Conservation (phyloP, 2,329 filamentous ascomycete genomes). For the Zymoseptoria ardabiliae region DNA sequence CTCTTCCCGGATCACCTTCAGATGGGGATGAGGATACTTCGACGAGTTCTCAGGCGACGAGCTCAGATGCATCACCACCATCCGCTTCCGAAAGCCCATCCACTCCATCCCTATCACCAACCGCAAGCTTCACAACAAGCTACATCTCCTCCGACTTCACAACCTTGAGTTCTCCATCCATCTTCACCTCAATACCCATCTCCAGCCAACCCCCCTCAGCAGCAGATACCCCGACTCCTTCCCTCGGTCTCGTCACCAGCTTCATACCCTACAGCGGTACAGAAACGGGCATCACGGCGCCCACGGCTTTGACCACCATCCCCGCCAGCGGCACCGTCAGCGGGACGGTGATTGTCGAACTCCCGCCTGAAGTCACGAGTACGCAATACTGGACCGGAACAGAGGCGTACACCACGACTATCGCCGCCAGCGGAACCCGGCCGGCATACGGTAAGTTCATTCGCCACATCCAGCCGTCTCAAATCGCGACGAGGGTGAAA, state of each 20-base stretch:
- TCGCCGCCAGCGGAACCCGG: not conserved
- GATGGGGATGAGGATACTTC: too few species aligned
- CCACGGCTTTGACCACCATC: not conserved
- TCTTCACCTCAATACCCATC: not conserved
- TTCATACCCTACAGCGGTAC: constrained; percentile 1
- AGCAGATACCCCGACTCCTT: not conserved
- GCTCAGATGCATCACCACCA: too few species aligned
- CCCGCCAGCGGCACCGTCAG: constrained; percentile 1
- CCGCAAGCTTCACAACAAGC: not conserved
- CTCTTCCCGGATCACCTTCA: too few species aligned
- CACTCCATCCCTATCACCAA: too few species aligned
- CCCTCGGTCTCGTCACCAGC: not conserved
- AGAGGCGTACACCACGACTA: not conserved
- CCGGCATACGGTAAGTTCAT: not conserved
- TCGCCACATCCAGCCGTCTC: too few species aligned
- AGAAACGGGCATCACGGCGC: not conserved
- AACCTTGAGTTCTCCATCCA: not conserved
- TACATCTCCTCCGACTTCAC: not conserved
- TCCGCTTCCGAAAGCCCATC: too few species aligned
- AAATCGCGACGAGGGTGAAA: too few species aligned
- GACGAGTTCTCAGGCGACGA: too few species aligned
- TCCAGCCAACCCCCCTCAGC: not conserved
- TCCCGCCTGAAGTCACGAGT: not conserved
- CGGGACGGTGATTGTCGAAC: constrained; percentile 2
- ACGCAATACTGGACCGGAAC: not conserved